Percentiles rank a stretch among this genome's conserved stretches.
These are phyloP conservation scores for Solanum lignicaule DNA, from an alignment of 257 asterid species.

Conservation along the genomic window DNA sequence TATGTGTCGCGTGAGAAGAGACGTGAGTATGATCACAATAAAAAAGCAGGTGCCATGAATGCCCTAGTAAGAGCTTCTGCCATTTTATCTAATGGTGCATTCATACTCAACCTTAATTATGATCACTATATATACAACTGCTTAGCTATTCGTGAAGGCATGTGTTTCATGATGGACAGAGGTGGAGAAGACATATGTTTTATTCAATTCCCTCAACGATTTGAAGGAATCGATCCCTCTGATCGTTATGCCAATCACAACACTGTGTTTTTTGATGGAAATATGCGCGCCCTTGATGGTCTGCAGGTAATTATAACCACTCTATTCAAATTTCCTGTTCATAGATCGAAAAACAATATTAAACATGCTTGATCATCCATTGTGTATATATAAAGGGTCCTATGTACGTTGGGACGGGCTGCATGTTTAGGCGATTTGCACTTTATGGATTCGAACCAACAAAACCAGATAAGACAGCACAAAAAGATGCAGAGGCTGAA, in stretches of 20 bases:
- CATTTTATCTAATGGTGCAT: constrained; percentile 28
- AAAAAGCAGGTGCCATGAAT: constrained; percentile 40
- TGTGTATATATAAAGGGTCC: constrained; percentile 18
- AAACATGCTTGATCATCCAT: not conserved
- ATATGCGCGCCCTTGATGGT: constrained; percentile 39
- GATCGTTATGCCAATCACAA: constrained; percentile 38
- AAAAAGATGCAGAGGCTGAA: constrained; percentile 12
- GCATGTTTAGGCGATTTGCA: constrained; percentile 30
- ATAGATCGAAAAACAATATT: not conserved
- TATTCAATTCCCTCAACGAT: constrained; percentile 34
- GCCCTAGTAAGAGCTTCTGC: constrained; percentile 31
- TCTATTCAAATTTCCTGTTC: not conserved
- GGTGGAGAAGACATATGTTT: constrained; percentile 37
- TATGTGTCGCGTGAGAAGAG: constrained; percentile 37
- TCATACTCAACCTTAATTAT: constrained; percentile 33
- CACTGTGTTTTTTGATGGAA: constrained; percentile 32
- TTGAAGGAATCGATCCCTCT: constrained; percentile 39
- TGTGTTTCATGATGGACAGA: constrained; percentile 42
- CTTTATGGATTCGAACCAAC: constrained; percentile 33
- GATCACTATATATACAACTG: constrained; percentile 26
- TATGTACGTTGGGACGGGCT: constrained; percentile 29
- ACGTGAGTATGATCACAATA: constrained; percentile 32
- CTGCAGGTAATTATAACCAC: constrained; percentile 11
- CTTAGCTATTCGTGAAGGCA: constrained; percentile 30
- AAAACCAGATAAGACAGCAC: not conserved